A percentile compares a stretch with the other conserved stretches of the same genome.
Conservation (phyloP, 768 basidiomycete species). For the Boletus bicolor region DNA sequence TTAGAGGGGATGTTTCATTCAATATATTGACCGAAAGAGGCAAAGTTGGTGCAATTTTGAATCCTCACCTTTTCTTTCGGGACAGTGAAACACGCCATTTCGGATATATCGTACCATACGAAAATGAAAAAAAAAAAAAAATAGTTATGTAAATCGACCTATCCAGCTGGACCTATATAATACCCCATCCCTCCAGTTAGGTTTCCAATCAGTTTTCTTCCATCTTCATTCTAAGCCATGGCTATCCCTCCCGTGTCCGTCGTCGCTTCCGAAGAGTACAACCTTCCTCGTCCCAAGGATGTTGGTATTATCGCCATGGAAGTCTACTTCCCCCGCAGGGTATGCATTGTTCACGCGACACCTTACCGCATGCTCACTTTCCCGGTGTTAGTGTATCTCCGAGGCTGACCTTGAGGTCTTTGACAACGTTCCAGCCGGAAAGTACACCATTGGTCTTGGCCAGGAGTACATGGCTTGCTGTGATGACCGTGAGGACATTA, state of each 20-base stretch:
- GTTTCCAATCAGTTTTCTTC: background rate
- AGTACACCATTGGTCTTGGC: conserved; percentile 98
- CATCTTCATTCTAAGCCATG: conserved; percentile 14
- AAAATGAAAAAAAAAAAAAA: conserved; percentile 8
- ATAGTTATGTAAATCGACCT: conserved; percentile 26
- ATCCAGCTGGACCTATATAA: conserved; percentile 22
- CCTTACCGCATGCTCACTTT: conserved; percentile 4
- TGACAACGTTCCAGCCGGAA: conserved; percentile 91
- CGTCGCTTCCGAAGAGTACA: conserved; percentile 10
- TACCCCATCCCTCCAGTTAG: background rate
- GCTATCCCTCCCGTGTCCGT: conserved; percentile 20
- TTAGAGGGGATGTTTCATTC: background rate
- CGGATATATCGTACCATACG: conserved; percentile 29
- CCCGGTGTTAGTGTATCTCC: conserved; percentile 73
- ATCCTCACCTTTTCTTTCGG: background rate
- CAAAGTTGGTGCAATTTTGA: background rate
- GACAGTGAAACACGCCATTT: conserved; percentile 29
- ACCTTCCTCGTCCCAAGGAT: conserved; percentile 70
- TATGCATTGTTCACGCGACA: conserved; percentile 38
- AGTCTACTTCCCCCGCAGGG: conserved; percentile 90
- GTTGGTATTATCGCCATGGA: conserved; percentile 94
- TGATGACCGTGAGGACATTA: conserved; percentile 98
- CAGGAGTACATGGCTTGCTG: conserved; percentile 99
- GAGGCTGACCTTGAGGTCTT: conserved; percentile 92
- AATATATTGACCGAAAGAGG: background rate